These are phyloP conservation scores for Leishmania braziliensis DNA, from an alignment of 208 protist species.

Conservation along the genomic window DNA sequence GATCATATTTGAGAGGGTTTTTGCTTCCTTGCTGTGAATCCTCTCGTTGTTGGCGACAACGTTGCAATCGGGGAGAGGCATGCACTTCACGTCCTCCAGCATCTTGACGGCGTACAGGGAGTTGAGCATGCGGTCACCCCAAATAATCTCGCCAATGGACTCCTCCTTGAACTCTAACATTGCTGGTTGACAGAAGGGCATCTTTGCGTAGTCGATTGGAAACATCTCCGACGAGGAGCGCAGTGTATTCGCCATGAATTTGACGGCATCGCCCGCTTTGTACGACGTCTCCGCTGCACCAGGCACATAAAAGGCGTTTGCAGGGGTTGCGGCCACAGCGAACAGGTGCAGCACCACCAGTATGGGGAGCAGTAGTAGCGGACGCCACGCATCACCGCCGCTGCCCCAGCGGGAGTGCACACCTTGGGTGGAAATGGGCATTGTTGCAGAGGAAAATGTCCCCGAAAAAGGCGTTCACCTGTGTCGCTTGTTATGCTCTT, in stretches of 20 bases:
- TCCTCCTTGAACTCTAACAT: constrained; percentile 37
- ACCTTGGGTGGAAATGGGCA: not conserved
- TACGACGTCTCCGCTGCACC: constrained; percentile 60
- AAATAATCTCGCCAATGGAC: constrained; percentile 79
- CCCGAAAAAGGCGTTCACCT: not conserved
- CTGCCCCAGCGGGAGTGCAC: not conserved
- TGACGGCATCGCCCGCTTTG: constrained; percentile 38
- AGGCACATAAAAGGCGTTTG: constrained; percentile 62
- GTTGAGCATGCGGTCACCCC: constrained; percentile 72
- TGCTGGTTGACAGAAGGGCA: constrained; percentile 66
- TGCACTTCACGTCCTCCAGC: constrained; percentile 46
- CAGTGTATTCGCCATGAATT: constrained; percentile 70
- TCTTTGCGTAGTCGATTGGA: constrained; percentile 66
- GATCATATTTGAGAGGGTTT: constrained; percentile 58
- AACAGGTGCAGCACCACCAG: constrained; percentile 13
- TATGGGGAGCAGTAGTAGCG: not conserved
- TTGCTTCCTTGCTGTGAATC: constrained; percentile 19
- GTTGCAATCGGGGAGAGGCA: constrained; percentile 48
- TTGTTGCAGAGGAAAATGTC: not conserved
- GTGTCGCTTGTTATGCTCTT: not conserved
- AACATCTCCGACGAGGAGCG: constrained; percentile 71
- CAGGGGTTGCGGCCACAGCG: not conserved
- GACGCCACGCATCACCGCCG: not conserved
- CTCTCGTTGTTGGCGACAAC: constrained; percentile 31
- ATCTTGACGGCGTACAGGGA: constrained; percentile 77